Conservation (phyloP, 2,329 filamentous ascomycete species). For the Colletotrichum godetiae region DNA sequence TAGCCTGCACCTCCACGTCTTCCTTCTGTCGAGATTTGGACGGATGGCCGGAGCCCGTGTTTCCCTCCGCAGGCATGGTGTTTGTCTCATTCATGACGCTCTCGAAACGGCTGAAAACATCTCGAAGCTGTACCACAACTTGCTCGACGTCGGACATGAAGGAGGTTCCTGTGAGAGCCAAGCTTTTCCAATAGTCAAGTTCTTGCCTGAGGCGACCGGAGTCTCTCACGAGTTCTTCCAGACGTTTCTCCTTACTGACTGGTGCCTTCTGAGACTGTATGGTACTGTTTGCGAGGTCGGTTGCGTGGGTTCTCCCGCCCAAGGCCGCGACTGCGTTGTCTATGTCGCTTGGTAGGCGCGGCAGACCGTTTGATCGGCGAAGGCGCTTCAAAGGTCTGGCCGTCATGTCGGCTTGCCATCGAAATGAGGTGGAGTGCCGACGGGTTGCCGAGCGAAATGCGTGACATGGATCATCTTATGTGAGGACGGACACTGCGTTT, state of each 20-base stretch:
- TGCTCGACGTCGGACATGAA: neutral
- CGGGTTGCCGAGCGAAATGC: no score
- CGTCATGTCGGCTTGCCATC: neutral
- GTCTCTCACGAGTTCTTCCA: conserved; percentile 45
- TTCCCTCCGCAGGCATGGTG: neutral
- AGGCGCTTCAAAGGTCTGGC: conserved; percentile 1
- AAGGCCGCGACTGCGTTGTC: neutral
- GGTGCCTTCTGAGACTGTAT: conserved; percentile 6
- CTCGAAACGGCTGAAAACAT: neutral
- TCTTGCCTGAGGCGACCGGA: conserved; percentile 3
- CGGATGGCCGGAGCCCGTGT: neutral
- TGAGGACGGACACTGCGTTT: neutral
- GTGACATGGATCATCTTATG: neutral
- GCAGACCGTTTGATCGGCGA: neutral
- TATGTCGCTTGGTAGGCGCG: neutral
- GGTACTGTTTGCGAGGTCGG: neutral
- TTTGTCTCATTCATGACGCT: neutral
- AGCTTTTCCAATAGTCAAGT: neutral
- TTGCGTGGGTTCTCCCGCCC: neutral
- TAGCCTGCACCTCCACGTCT: neutral
- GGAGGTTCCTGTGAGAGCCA: neutral
- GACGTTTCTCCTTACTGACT: conserved; percentile 54
- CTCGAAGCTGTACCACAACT: neutral
- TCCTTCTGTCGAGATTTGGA: neutral
- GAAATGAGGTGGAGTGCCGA: neutral